Base-by-base conservation (phyloP, 176 grass and related monocot species). In the Miscanthus lutarioriparius region DNA sequence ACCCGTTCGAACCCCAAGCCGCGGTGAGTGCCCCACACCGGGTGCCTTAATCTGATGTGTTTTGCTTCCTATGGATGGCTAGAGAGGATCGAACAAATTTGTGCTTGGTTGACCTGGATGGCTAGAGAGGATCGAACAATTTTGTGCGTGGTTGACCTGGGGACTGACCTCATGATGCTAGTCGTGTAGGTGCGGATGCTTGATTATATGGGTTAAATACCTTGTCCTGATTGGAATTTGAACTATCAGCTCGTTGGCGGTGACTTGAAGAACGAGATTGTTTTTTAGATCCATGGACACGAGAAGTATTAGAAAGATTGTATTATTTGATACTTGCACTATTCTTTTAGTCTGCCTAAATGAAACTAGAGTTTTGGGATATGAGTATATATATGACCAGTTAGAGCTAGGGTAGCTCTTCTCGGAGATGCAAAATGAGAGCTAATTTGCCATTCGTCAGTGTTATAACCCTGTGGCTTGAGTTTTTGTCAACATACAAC, bases 1-100 rank as follows among this genome's bases (percentile, higher is more conserved):
- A 99, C 80, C 91, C 89, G 27, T 97, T 88, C 53, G 96, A 99
- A 49, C 91, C 93, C 15, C 91, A 89, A 72, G 78, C 87, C 16
- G 91, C 94, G 53, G 93, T 96, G 59, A 89, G 87, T 53, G 33
- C 14, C 9, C 26, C 15, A 4, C 8, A 8, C 1, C 33, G 9
- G 6, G 26, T 6, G 61, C 25, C 61, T 13, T 39, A n/a, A 1
- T 61, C 53, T 13, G 1, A 5, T 4, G 12, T 15, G 64, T 8
- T 38, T 17, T 28, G 35, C 10, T 0, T 54, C 13, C 12, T 11
- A 1, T 54, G 16, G 20, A 51, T 72, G 8, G 47, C 35, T 70
- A 7, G 9, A 63, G 28, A 38, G 43, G 36, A 27, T 16, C 17
- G 23, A 79, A 43, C 54, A 22, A 22, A 2, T 37, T 15, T 70